Base-by-base conservation (phyloP, 129 eudicot species). In the Tanacetum coccineum region DNA sequence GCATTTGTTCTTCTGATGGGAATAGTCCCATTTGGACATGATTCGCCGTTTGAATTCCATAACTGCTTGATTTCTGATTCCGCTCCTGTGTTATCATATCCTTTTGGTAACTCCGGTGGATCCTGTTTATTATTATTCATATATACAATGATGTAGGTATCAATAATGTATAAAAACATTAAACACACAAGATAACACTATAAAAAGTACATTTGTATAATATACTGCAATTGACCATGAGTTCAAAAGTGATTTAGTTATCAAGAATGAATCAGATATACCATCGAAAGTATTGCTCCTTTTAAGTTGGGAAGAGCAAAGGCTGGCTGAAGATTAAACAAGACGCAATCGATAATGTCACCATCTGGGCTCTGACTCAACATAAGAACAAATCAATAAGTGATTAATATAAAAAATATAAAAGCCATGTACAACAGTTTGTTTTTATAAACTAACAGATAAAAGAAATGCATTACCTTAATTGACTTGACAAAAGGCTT, bases 1-100 rank as follows among this genome's bases (percentile, higher is more conserved):
- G 60, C 45, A 13, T 11, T 68, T 40, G 64, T 39, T 56, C 73
- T 69, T 69, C 73, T 69, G 21, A 69, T 69, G 1, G 73, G 73
- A 42, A 56, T 69, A 42, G 73, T 69, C 22, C 73, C 73, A 8
- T 69, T 2, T 9, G 73, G 64, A 9, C 73, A 69, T 21, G 55
- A 42, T 42, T 69, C 64, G n/a, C 45, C 55, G 3, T 54, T 69
- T 42, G 73, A 69, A 42, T 8, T 69, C 73, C 73, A 69, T 56
- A 40, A 1, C 2, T 69, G 74, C 13, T 69, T 56, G 3, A 56
- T 9, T 22, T 56, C 55, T 42, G 25, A 20, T 22, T 57, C 22
- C 22, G 3, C 25, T 69, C 7, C 12, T 17, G 4, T 20, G 4
- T 42, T 53, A 0, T 22, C 18, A 6, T 40, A 7, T 11, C 40